These are phyloP conservation scores for Nemania abortiva DNA, from an alignment of 2,329 filamentous ascomycete species.

Conservation along the genomic window DNA sequence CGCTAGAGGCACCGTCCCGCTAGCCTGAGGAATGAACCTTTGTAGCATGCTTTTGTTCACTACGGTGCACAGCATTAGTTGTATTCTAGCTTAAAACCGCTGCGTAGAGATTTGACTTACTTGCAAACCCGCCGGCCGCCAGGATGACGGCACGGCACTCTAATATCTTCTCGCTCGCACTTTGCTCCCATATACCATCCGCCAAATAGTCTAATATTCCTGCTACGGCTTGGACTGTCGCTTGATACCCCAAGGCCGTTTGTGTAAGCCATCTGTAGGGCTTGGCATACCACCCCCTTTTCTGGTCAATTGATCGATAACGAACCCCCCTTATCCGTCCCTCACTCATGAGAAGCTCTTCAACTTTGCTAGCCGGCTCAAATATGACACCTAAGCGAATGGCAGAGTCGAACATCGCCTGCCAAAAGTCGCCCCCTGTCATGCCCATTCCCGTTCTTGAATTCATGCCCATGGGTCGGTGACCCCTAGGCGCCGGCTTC, in stretches of 20 bases:
- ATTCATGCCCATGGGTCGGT: neutral
- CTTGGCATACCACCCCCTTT: neutral
- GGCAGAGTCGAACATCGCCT: neutral
- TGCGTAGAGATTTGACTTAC: too few relatives aligned
- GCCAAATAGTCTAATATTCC: too few relatives aligned
- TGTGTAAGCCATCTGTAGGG: too few relatives aligned
- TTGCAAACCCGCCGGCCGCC: neutral
- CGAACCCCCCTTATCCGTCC: neutral
- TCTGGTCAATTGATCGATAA: neutral
- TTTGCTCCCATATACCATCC: too few relatives aligned
- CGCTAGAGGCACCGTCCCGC: neutral
- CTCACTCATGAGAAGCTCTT: neutral
- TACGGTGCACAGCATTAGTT: too few relatives aligned
- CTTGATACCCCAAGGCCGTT: too few relatives aligned
- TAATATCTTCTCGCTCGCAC: too few relatives aligned
- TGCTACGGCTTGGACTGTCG: too few relatives aligned
- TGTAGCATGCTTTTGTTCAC: neutral
- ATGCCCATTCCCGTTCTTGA: neutral
- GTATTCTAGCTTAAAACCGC: too few relatives aligned
- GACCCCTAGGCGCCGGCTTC: neutral
- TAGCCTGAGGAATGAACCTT: neutral
- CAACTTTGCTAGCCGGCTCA: neutral
- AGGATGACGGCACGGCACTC: neutral
- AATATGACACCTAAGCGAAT: neutral
- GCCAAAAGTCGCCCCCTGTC: neutral